Evolutionary conservation across 495 filamentous ascomycete species (phyloP).

Genomic region (Xylaria venustula): DNA sequence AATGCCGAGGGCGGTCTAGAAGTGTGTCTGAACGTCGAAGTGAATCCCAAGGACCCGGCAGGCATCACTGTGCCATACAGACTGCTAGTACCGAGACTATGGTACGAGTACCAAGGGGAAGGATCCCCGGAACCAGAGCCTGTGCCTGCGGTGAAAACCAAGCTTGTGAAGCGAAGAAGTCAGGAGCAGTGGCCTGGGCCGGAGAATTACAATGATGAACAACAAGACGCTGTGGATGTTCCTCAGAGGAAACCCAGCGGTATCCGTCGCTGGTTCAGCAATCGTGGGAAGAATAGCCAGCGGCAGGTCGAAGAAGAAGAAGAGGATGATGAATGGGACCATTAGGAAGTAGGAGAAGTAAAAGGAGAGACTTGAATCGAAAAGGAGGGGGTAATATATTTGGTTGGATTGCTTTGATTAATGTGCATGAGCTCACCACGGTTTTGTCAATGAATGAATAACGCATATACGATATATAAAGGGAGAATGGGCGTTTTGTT

Average conservation of each 20-base stretch:
- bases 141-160: not conserved
- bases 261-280: conserved; percentile 4
- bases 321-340: not conserved
- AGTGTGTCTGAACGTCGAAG: conserved; percentile 81
- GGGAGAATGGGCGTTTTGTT: not conserved
- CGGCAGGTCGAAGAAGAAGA: not conserved
- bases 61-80: conserved; percentile 89
- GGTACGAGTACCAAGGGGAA: conserved; percentile 48
- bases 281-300: not conserved
- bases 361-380: too few relatives aligned
- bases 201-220: not conserved
- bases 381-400: too few relatives aligned
- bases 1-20: conserved; percentile 79
- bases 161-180: not conserved
- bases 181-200: not conserved
- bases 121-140: conserved; percentile 3
- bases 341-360: not conserved
- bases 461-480: not conserved
- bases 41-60: conserved; percentile 76
- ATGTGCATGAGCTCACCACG: not conserved
- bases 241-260: conserved; percentile 3
- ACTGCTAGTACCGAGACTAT: conserved; percentile 76
- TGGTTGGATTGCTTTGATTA: not conserved
- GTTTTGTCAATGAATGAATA: not conserved
- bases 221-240: not conserved